Conservation (phyloP, 83 land plant species). For the Picea abies region DNA sequence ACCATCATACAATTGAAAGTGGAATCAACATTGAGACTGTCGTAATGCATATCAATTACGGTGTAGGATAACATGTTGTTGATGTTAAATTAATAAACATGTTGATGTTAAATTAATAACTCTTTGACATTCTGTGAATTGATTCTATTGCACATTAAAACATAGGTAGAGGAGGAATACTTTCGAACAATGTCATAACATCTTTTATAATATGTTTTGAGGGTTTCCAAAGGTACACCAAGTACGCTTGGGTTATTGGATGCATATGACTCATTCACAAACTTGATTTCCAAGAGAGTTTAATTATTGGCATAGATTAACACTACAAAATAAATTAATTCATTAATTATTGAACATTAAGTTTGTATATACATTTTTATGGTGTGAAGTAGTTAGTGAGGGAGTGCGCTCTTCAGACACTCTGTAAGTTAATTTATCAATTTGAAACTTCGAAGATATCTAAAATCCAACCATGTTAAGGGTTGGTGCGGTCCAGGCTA, state of each 20-base stretch:
- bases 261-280: conserved; percentile 47
- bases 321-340: no score
- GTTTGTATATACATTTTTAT: no score
- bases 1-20: conserved; percentile 25
- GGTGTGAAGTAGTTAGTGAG: no score
- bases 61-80: conserved; percentile 21
- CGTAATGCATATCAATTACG: conserved; percentile 57
- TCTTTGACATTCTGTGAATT: conserved; percentile 29
- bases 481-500: no score
- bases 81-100: conserved; percentile 22
- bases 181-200: conserved; percentile 49
- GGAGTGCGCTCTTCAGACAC: no score
- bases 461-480: no score
- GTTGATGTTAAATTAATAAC: conserved; percentile 24
- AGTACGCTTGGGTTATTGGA: conserved; percentile 2
- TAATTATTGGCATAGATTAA: not conserved
- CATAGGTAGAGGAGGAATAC: conserved; percentile 36
- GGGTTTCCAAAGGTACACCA: conserved; percentile 24
- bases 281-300: conserved; percentile 41
- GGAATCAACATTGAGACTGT: conserved; percentile 34
- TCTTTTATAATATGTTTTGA: conserved; percentile 33
- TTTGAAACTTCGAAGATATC: no score
- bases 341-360: no score
- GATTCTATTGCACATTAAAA: conserved; percentile 49
- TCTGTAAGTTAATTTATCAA: no score